phyloP scores from a whole-genome alignment of 2,329 filamentous ascomycete genomes.

The Paecilomyces niveus region DNA sequence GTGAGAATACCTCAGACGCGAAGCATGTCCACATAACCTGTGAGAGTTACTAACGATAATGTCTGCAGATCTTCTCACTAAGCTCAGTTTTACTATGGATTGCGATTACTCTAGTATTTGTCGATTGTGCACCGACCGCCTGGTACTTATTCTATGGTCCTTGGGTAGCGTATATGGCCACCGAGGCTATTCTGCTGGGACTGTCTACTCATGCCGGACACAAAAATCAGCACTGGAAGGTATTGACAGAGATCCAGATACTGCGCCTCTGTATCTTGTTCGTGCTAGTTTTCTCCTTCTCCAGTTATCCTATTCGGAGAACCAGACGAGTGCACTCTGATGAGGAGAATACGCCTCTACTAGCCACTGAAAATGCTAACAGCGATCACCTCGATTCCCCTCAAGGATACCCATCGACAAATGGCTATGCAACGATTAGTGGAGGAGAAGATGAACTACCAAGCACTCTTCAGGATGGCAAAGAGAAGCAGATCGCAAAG shows the following conservation, averaged over 20 bases:
- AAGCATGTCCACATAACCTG: background rate
- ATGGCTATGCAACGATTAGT: slow-evolving; percentile 20
- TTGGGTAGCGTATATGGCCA: slow-evolving; percentile 52
- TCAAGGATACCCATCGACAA: slow-evolving; percentile 29
- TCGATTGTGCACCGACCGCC: slow-evolving; percentile 44
- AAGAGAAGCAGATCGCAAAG: background rate
- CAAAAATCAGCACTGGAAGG: background rate
- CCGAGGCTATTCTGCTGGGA: slow-evolving; percentile 47
- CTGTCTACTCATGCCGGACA: background rate
- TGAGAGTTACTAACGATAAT: background rate
- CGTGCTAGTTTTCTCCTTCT: slow-evolving; percentile 6
- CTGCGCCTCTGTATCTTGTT: slow-evolving; percentile 10
- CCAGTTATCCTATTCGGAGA: slow-evolving; percentile 5
- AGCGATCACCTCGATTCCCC: background rate
- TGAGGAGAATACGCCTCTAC: slow-evolving; percentile 15
- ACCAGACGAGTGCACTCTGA: slow-evolving; percentile 5
- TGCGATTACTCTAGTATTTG: slow-evolving; percentile 50
- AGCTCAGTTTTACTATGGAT: slow-evolving; percentile 60
- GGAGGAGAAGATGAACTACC: background rate
- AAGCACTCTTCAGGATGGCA: background rate
- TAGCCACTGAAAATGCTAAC: slow-evolving; percentile 6
- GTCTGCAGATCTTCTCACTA: slow-evolving; percentile 46
- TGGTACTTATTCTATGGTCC: slow-evolving; percentile 60
- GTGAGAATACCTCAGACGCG: slow-evolving; percentile 6
- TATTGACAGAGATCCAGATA: slow-evolving; percentile 4